These are phyloP conservation scores for Phlebopus sp. DNA, from an alignment of 1,284 basidiomycete species.

Conservation along the genomic window DNA sequence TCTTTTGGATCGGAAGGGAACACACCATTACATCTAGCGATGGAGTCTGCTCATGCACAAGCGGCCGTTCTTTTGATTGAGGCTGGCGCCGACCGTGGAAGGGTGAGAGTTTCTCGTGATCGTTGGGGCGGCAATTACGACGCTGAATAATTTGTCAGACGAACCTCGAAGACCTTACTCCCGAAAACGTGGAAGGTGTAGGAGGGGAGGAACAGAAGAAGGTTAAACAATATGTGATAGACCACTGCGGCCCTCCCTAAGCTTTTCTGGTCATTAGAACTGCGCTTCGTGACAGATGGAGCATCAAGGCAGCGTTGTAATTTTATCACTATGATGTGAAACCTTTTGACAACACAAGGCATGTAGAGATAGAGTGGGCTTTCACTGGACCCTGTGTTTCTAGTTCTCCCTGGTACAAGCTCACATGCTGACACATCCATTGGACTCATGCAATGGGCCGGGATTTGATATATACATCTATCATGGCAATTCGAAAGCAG, in stretches of 20 bases:
- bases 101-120: conserved; percentile 50
- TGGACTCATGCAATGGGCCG: too few species aligned
- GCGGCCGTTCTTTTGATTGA: conserved; percentile 87
- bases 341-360: too few species aligned
- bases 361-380: too few species aligned
- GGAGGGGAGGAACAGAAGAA: conserved; percentile 72
- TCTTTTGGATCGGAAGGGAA: conserved; percentile 57
- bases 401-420: too few species aligned
- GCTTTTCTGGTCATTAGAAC: background rate
- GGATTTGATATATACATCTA: too few species aligned
- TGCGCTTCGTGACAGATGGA: background rate
- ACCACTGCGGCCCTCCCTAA: conserved; percentile 54
- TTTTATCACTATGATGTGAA: too few species aligned
- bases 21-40: conserved; percentile 92
- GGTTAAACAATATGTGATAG: conserved; percentile 71
- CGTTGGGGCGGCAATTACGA: conserved; percentile 6
- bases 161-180: conserved; percentile 78
- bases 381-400: too few species aligned
- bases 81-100: conserved; percentile 86
- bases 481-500: too few species aligned
- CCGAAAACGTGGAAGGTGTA: conserved; percentile 85
- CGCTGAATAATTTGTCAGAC: conserved; percentile 44
- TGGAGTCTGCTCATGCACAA: conserved; percentile 92
- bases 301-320: too few species aligned
- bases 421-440: too few species aligned